phyloP scores from a whole-genome alignment of 306 rosid species.

The apple (Malus domestica) region DNA sequence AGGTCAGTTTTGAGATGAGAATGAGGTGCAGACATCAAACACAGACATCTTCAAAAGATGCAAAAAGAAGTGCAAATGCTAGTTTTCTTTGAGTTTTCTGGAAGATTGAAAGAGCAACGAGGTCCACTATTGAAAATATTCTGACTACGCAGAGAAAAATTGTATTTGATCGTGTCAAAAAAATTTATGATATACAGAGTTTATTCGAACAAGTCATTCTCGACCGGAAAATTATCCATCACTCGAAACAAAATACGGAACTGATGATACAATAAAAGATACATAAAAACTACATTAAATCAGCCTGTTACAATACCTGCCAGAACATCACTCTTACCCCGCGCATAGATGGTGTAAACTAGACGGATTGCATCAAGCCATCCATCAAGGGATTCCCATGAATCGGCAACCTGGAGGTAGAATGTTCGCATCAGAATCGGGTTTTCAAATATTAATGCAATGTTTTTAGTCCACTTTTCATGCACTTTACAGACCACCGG shows the following conservation, averaged over 20 bases:
- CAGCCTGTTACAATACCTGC: slow-evolving; percentile 80
- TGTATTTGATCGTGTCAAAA: neutral
- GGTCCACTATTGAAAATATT: neutral
- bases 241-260: slow-evolving; percentile 7
- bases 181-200: slow-evolving; percentile 10
- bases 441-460: neutral
- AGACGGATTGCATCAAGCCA: slow-evolving; percentile 96
- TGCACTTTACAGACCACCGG: neutral
- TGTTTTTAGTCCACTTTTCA: neutral
- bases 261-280: slow-evolving; percentile 9
- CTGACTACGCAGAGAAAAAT: neutral
- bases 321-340: slow-evolving; percentile 82
- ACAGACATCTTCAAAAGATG: neutral
- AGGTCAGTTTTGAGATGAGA: neutral
- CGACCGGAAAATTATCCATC: slow-evolving; percentile 4
- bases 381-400: slow-evolving; percentile 94
- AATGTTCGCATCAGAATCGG: neutral
- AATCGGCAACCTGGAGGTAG: slow-evolving; percentile 71
- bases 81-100: neutral
- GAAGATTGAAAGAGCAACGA: neutral
- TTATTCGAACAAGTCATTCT: slow-evolving; percentile 10
- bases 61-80: neutral
- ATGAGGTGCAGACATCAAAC: neutral
- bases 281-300: slow-evolving; percentile 12
- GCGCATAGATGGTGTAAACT: slow-evolving; percentile 87